phyloP scores from a whole-genome alignment of 257 asterid species.

The Verbascum thapsus region DNA sequence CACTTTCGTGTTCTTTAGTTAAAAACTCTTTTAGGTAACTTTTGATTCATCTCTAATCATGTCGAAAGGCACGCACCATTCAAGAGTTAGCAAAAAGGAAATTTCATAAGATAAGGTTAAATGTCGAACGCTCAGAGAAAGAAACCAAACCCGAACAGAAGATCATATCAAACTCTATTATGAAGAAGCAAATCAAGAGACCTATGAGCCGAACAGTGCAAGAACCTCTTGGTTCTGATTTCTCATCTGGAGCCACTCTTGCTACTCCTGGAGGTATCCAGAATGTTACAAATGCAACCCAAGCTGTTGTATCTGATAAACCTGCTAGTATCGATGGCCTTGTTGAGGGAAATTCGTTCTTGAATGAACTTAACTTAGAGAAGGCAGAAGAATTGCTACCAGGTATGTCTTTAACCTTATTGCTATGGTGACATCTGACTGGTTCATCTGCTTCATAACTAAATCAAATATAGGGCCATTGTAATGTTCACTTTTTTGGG shows the following conservation, averaged over 20 bases:
- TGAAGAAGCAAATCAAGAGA: constrained; percentile 62
- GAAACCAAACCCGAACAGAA: constrained; percentile 70
- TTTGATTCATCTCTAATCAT: constrained; percentile 24
- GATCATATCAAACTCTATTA: constrained; percentile 42
- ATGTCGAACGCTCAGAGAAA: constrained; percentile 49
- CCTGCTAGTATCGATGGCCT: constrained; percentile 51
- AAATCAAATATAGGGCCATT: too few relatives aligned
- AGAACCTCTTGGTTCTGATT: constrained; percentile 78
- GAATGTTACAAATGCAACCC: constrained; percentile 46
- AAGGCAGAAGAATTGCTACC: constrained; percentile 69
- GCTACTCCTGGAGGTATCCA: constrained; percentile 61
- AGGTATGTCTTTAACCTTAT: constrained; percentile 47
- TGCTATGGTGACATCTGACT: neutral
- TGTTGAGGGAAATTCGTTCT: constrained; percentile 57
- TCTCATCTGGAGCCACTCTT: constrained; percentile 88
- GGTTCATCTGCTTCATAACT: constrained; percentile 9
- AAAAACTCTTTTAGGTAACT: neutral
- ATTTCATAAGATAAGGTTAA: constrained; percentile 61
- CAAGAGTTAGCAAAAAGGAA: constrained; percentile 88
- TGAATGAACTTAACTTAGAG: constrained; percentile 62
- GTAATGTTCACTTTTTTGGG: too few relatives aligned
- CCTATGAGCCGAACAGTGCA: constrained; percentile 55
- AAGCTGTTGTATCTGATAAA: constrained; percentile 53
- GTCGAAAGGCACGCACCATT: constrained; percentile 76
- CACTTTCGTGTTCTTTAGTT: constrained; percentile 4